phyloP scores from a whole-genome alignment of 2,329 filamentous ascomycete species.

The Aspergillus sp. region DNA sequence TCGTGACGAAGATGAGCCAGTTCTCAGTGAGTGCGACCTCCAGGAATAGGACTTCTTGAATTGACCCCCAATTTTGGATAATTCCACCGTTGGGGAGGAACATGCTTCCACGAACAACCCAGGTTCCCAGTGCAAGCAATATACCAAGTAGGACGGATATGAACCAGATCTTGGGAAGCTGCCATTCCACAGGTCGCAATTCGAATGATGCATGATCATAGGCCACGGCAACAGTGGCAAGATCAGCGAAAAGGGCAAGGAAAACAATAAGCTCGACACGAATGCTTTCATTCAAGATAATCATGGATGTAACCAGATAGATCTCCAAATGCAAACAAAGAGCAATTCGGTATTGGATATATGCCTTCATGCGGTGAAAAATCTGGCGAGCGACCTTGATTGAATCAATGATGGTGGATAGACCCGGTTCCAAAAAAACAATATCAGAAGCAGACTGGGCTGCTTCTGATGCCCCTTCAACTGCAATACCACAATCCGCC shows the following conservation, averaged over 20 bases:
- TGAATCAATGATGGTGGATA: slow-evolving; percentile 63
- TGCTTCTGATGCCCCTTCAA: slow-evolving; percentile 64
- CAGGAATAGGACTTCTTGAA: slow-evolving; percentile 76
- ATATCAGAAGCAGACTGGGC: slow-evolving; percentile 66
- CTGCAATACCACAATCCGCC: slow-evolving; percentile 65
- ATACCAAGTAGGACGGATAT: slow-evolving; percentile 53
- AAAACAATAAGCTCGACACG: slow-evolving; percentile 68
- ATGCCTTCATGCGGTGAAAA: slow-evolving; percentile 71
- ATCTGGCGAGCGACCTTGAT: slow-evolving; percentile 68
- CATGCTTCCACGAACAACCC: slow-evolving; percentile 63
- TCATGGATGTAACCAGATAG: slow-evolving; percentile 69
- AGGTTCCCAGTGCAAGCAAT: slow-evolving; percentile 62
- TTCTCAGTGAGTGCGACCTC: slow-evolving; percentile 89
- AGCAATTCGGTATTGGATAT: slow-evolving; percentile 69
- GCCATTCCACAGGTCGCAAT: slow-evolving; percentile 69
- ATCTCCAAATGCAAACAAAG: slow-evolving; percentile 67
- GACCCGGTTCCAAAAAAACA: slow-evolving; percentile 63
- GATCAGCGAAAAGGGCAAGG: slow-evolving; percentile 69
- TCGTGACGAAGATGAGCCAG: slow-evolving; percentile 94
- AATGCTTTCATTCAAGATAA: slow-evolving; percentile 72
- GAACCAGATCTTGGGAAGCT: slow-evolving; percentile 74
- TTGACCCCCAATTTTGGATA: slow-evolving; percentile 64
- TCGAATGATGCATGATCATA: slow-evolving; percentile 78
- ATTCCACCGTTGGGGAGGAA: slow-evolving; percentile 63
- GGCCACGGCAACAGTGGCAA: slow-evolving; percentile 72